These are phyloP conservation scores for Rubroboletus satanas DNA, from an alignment of 768 basidiomycete species.

Conservation along the genomic window DNA sequence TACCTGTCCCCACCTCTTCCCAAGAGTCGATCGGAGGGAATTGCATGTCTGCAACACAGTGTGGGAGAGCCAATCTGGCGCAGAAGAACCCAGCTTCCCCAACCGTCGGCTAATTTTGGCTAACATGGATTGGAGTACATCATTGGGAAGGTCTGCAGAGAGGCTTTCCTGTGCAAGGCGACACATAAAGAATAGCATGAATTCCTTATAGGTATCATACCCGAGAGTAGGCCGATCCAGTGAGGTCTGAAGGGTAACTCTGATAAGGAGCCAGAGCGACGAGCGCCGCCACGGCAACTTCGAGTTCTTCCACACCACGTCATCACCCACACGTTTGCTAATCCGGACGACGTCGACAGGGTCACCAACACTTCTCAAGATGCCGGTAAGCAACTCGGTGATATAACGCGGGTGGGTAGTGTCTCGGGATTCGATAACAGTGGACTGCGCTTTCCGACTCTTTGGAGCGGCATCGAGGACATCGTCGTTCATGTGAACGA, in stretches of 20 bases:
- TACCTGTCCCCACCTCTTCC: too few species aligned
- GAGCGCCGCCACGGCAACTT: slow-evolving; percentile 35
- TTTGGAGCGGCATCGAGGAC: slow-evolving; percentile 23
- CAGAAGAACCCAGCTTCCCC: too few species aligned
- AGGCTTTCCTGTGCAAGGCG: too few species aligned
- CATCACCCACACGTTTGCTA: slow-evolving; percentile 33
- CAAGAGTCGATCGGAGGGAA: too few species aligned
- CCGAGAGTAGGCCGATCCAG: slow-evolving; percentile 19
- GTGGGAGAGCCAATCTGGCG: too few species aligned
- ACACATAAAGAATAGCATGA: slow-evolving; percentile 42
- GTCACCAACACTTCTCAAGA: slow-evolving; percentile 37
- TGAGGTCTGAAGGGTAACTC: slow-evolving; percentile 33
- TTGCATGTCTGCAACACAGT: too few species aligned
- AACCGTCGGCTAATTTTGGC: too few species aligned
- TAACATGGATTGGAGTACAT: too few species aligned
- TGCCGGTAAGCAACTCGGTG: slow-evolving; percentile 44
- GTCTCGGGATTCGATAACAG: slow-evolving; percentile 37
- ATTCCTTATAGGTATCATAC: slow-evolving; percentile 40
- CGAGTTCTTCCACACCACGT: slow-evolving; percentile 21
- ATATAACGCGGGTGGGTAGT: slow-evolving; percentile 46
- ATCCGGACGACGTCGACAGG: too few species aligned
- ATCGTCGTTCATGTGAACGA: too few species aligned
- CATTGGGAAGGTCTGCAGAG: too few species aligned
- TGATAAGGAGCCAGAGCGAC: slow-evolving; percentile 34
- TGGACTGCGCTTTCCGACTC: slow-evolving; percentile 37